Base-by-base conservation (phyloP, 805 yeast species). In the Blastobotrys parvus region DNA sequence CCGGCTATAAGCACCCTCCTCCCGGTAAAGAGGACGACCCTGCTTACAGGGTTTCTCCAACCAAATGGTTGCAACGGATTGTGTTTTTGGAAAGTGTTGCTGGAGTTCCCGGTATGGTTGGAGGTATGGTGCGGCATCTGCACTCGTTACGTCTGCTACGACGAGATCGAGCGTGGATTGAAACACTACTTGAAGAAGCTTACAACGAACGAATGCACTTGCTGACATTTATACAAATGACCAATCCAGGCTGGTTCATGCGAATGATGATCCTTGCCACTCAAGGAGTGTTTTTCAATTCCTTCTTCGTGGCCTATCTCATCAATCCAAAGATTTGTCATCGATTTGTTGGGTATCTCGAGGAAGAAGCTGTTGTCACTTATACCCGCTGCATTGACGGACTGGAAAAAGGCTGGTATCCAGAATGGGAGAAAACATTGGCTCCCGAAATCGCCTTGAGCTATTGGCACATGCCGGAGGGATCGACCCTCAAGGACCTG, bases 81-180 rank as follows among this genome's bases (percentile, higher is more conserved):
- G 74, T 82, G 31, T 79, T 82, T 52, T 68, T 81, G 51, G 89
- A 81, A 59, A 72, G 79, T 46, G 70, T 82, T 44, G 89, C 89
- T 3, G 88, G 86, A 6, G 84, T 81, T n/a, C 89, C 89, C 1
- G 88, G 89, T 8, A 74, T 79, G 69, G 82, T 78, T 38, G 89
- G 84, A 2, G 82, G 82, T 1, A 81, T 80, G 61, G 59, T 82
- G 35, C 71, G 88, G 45, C 88, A 82, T 56, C 67, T 81, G 53
- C 79, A 77, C 49, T 73, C 84, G 2, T 57, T 81, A 38, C 64
- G 89, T 50, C 59, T 79, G 39, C 64, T 82, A 51, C 69, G 70
- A 53, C 63, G 88, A 46, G 89, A 81, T 57, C 73, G 77, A 54
- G 87, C 84, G 1, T 82, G 86, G 82, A 71, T 82, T 48, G 85